Percentiles rank a stretch among this genome's conserved stretches.
These are phyloP conservation scores for Oryza meridionalis DNA, from an alignment of 176 grass and related monocot species.

Conservation along the genomic window DNA sequence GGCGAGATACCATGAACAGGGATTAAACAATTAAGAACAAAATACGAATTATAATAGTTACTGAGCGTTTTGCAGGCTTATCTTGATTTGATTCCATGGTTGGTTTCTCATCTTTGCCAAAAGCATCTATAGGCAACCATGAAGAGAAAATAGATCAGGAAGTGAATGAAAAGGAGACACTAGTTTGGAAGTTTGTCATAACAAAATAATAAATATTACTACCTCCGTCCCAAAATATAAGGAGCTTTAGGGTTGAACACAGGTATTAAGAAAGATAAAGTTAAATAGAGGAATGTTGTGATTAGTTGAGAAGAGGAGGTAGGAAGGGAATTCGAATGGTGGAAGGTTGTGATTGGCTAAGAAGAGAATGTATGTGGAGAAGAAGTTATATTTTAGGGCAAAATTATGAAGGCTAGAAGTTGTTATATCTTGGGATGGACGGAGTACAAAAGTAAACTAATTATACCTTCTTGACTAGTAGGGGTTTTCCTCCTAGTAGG, in stretches of 20 bases:
- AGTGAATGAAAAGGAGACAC: background rate
- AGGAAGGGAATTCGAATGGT: too few relatives aligned
- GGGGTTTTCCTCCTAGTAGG: conserved; percentile 34
- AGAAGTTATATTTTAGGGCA: too few relatives aligned
- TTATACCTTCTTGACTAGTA: conserved; percentile 51
- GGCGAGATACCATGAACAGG: background rate
- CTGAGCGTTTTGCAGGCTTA: conserved; percentile 39
- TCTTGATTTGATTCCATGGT: conserved; percentile 36
- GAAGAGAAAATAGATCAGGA: background rate
- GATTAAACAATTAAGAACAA: background rate
- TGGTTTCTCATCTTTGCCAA: conserved; percentile 48
- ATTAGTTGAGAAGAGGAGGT: too few relatives aligned
- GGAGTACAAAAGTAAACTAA: background rate
- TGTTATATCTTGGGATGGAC: too few relatives aligned
- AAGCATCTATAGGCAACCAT: conserved; percentile 41
- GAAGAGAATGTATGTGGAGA: too few relatives aligned
- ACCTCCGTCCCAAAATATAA: too few relatives aligned
- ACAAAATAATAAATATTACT: background rate
- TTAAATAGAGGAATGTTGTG: too few relatives aligned
- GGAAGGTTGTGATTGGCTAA: too few relatives aligned
- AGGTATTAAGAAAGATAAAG: too few relatives aligned
- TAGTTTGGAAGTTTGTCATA: conserved; percentile 25
- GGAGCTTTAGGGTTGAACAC: too few relatives aligned
- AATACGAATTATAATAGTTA: conserved; percentile 31
- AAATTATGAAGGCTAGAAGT: too few relatives aligned